phyloP scores from a whole-genome alignment of 305 asterid genomes.

The Ajuga reptans region DNA sequence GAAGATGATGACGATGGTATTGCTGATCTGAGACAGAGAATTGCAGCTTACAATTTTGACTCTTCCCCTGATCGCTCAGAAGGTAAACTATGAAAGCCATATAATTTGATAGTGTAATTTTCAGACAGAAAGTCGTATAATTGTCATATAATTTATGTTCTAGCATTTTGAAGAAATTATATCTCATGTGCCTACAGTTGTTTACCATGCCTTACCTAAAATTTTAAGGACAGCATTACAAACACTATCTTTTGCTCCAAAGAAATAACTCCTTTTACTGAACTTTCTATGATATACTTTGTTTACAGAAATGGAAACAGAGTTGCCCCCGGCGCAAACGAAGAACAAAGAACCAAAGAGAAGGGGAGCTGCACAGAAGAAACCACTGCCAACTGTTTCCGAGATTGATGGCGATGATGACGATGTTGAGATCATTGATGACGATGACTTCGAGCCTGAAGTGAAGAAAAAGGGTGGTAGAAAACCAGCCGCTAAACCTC shows the following conservation, averaged over 20 bases:
- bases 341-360: slow-evolving; percentile 45
- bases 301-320: slow-evolving; percentile 50
- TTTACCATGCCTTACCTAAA: too few relatives aligned
- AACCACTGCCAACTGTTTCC: slow-evolving; percentile 29
- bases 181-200: too few relatives aligned
- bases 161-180: not conserved
- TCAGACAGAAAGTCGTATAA: too few relatives aligned
- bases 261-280: too few relatives aligned
- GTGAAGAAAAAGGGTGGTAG: slow-evolving; percentile 47
- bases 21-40: slow-evolving; percentile 56
- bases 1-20: slow-evolving; percentile 56
- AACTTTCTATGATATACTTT: too few relatives aligned
- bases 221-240: too few relatives aligned
- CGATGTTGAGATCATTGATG: slow-evolving; percentile 32
- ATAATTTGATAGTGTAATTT: not conserved
- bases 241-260: too few relatives aligned
- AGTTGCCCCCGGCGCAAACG: slow-evolving; percentile 25
- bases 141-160: not conserved
- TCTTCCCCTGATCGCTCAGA: slow-evolving; percentile 72
- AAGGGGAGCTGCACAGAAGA: slow-evolving; percentile 53
- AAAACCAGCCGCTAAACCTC: slow-evolving; percentile 52
- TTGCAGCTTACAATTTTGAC: slow-evolving; percentile 76
- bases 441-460: slow-evolving; percentile 38
- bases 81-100: slow-evolving; percentile 33
- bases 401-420: slow-evolving; percentile 47